Percentiles rank a stretch among this genome's conserved stretches.
Evolutionary conservation across 768 basidiomycete genomes (phyloP).

Genomic region (Royoungia palumana): DNA sequence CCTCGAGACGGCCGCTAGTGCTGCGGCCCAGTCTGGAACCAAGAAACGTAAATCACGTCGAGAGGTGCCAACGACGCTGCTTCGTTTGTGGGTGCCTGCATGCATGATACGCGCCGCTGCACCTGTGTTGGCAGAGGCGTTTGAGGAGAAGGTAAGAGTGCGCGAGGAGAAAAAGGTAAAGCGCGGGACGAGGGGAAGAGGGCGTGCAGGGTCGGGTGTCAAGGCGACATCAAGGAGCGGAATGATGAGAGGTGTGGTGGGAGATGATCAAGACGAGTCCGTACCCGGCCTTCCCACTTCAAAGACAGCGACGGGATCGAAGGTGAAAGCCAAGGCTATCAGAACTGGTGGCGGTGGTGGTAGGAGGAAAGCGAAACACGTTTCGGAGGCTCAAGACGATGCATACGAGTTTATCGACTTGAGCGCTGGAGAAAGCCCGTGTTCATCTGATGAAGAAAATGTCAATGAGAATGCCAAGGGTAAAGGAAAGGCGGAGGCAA

Average conservation of each 20-base stretch:
- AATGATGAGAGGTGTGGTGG: neutral
- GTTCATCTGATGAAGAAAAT: conserved; percentile 14
- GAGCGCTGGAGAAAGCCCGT: conserved; percentile 22
- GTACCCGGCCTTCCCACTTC: conserved; percentile 2
- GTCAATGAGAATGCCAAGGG: neutral
- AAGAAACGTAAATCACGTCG: conserved; percentile 27
- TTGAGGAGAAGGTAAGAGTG: conserved; percentile 54
- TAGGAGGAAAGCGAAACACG: conserved; percentile 21
- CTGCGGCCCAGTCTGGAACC: conserved; percentile 14
- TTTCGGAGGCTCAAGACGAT: conserved; percentile 25
- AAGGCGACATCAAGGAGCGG: conserved; percentile 1
- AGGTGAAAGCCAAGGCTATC: conserved; percentile 4
- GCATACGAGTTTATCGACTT: conserved; percentile 26
- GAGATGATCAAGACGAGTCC: neutral
- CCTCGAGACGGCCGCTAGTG: conserved; percentile 25
- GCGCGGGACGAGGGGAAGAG: conserved; percentile 19
- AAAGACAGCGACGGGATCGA: conserved; percentile 6
- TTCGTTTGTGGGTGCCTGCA: conserved; percentile 81
- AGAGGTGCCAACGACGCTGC: conserved; percentile 44
- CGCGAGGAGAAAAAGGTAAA: conserved; percentile 41
- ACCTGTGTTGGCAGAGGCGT: conserved; percentile 61
- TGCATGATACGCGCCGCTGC: conserved; percentile 68
- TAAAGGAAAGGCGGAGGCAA: conserved; percentile 8
- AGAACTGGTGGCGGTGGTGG: conserved; percentile 1
- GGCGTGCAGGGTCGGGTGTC: neutral